phyloP scores from a whole-genome alignment of 208 protist genomes.

The Leishmania major region DNA sequence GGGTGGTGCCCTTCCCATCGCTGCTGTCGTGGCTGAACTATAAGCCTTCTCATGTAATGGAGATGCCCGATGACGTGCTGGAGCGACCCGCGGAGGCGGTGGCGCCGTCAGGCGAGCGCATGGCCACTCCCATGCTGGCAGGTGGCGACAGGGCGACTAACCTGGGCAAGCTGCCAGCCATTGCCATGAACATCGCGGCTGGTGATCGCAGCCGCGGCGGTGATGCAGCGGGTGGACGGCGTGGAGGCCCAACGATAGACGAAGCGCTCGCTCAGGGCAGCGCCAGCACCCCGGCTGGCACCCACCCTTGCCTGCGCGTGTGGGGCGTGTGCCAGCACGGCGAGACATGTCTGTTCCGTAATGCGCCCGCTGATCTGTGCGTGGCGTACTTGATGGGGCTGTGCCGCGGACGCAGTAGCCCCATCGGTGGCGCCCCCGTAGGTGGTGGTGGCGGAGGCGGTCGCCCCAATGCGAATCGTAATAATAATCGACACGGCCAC shows the following conservation, averaged over 20 bases:
- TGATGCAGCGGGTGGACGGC: conserved; percentile 4
- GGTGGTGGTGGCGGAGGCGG: conserved; percentile 8
- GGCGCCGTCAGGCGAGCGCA: conserved; percentile 73
- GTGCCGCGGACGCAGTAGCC: conserved; percentile 34
- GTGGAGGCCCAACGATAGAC: conserved; percentile 17
- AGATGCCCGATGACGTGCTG: conserved; percentile 70
- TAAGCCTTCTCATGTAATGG: conserved; percentile 61
- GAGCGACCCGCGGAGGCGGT: conserved; percentile 79
- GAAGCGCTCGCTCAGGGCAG: conserved; percentile 17
- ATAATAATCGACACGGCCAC: not conserved
- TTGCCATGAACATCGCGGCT: conserved; percentile 60
- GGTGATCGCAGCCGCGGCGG: conserved; percentile 17
- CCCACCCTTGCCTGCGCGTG: conserved; percentile 73
- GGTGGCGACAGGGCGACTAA: conserved; percentile 47
- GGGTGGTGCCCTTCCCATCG: conserved; percentile 83
- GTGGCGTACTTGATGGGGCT: conserved; percentile 82
- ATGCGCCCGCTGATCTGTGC: conserved; percentile 72
- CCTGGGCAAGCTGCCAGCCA: conserved; percentile 66
- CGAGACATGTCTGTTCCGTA: conserved; percentile 70
- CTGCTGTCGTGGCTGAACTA: conserved; percentile 87
- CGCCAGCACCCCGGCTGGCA: conserved; percentile 3
- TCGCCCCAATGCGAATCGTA: not conserved
- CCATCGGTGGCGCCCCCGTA: conserved; percentile 4
- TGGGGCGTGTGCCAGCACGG: conserved; percentile 80
- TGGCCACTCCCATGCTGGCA: conserved; percentile 43